Evolutionary conservation across 2,329 filamentous ascomycete genomes (phyloP), one percentile per base, ranked within the genome.

Genomic region (Arthrinium puccinioides): DNA sequence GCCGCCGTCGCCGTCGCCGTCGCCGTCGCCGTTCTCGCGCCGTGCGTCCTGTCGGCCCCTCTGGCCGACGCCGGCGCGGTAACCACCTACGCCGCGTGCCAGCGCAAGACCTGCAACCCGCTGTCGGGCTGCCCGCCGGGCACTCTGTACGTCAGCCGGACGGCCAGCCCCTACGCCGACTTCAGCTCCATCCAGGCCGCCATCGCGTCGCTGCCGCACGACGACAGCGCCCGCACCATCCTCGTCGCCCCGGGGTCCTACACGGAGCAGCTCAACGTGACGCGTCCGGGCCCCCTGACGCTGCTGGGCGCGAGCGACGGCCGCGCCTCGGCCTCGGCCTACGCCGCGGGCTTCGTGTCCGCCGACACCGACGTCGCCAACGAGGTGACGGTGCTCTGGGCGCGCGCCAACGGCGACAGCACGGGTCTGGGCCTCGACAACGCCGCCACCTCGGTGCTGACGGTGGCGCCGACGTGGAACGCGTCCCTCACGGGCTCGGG

Each of bases 231-330:
- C 1, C 62, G 71, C 39, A 67, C 67, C 14, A 81, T 84, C 45
- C 66, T 83, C 10, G 70, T 83, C 31, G 67, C 71, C 0, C 64
- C 76, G 0, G 79, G 79, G 0, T 67, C 65, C 41, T 83, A 83
- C 48, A 72, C 62, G 1, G 79, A 82, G 49, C 76, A 81, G 55
- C 57, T 84, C 42, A 84, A 84, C 45, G 64, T 83, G 41, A 83
- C 79, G 4, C 74, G 79, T 1, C 55, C 62, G 2, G 77, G 72
- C 0, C 76, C 79, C 0, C 59, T 82, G 6, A 79, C 75, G 20
- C 63, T 83, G 6, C 64, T 82, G 1, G 79, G 78, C n/a, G 65
- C 75, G 43, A 76, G 70, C 1, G 48, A 56, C n/a, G 47, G 54
- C 3, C 67, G 71, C 0, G 54, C 43, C 41, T 45, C 41, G 6